These are phyloP conservation scores for Ophiostoma perfectum DNA, from an alignment of 2,329 filamentous ascomycete species.

Conservation along the genomic window DNA sequence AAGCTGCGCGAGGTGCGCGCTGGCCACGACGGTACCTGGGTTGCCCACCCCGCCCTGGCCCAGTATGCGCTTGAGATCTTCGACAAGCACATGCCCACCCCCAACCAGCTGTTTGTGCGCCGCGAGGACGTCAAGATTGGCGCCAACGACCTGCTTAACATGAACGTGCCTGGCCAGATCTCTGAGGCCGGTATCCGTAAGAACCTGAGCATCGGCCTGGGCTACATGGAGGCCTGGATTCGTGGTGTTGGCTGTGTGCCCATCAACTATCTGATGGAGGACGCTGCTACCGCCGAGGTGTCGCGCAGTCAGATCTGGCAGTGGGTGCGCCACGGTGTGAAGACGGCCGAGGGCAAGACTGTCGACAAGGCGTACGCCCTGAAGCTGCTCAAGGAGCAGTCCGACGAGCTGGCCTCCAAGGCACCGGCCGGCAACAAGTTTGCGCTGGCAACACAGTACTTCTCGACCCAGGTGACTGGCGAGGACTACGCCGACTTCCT, in stretches of 20 bases:
- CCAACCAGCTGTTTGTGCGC: constrained; percentile 89
- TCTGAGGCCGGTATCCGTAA: constrained; percentile 94
- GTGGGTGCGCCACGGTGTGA: constrained; percentile 71
- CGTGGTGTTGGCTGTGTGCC: constrained; percentile 92
- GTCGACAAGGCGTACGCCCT: constrained; percentile 90
- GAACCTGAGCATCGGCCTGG: constrained; percentile 93
- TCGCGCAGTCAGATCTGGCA: constrained; percentile 95
- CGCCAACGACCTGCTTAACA: constrained; percentile 89
- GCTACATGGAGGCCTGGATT: constrained; percentile 98
- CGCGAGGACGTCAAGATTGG: constrained; percentile 84
- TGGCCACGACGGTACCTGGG: constrained; percentile 95
- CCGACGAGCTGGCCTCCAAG: constrained; percentile 66
- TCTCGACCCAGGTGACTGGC: constrained; percentile 85
- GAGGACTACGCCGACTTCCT: constrained; percentile 98
- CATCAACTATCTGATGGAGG: constrained; percentile 54
- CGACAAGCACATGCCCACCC: constrained; percentile 97
- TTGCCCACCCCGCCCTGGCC: constrained; percentile 90
- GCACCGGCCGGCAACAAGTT: constrained; percentile 87
- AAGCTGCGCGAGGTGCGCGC: constrained; percentile 94
- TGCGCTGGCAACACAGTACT: constrained; percentile 85
- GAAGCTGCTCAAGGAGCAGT: constrained; percentile 78
- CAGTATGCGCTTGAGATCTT: constrained; percentile 85
- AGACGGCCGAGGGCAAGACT: constrained; percentile 80
- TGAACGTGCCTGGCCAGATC: constrained; percentile 89
- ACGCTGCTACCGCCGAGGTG: constrained; percentile 94